phyloP scores from a whole-genome alignment of 2,329 filamentous ascomycete genomes.

The Diplodia intermedia region DNA sequence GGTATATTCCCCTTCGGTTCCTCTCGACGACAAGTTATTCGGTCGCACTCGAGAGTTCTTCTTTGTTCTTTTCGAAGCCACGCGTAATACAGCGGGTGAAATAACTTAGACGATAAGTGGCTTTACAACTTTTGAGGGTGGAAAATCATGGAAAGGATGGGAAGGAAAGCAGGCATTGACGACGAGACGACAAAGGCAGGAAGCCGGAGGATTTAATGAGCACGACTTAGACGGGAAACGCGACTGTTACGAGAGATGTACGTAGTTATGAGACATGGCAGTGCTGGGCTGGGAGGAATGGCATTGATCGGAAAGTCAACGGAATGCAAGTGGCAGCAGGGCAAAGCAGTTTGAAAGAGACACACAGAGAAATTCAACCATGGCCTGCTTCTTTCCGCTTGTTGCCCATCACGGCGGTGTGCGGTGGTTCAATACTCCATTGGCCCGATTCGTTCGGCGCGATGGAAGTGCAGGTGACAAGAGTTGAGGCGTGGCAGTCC shows the following conservation, averaged over 20 bases:
- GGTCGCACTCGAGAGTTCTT: constrained; percentile 8
- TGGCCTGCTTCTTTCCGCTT: neutral
- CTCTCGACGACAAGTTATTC: neutral
- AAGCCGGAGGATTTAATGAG: constrained; percentile 14
- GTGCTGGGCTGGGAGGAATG: neutral
- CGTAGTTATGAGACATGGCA: constrained; percentile 7
- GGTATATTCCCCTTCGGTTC: constrained; percentile 10
- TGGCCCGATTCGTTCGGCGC: constrained; percentile 8
- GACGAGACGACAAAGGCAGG: constrained; percentile 19
- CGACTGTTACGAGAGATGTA: constrained; percentile 2
- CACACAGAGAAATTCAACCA: neutral
- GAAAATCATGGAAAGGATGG: neutral
- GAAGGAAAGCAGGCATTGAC: constrained; percentile 14
- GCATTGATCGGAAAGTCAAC: neutral
- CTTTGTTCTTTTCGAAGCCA: constrained; percentile 3
- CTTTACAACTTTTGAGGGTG: neutral
- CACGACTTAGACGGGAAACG: constrained; percentile 12
- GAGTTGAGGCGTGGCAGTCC: neutral
- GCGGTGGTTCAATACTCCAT: neutral
- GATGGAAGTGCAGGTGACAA: neutral
- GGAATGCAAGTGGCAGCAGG: neutral
- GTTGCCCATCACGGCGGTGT: neutral
- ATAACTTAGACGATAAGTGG: constrained; percentile 3
- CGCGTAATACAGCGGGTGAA: constrained; percentile 19
- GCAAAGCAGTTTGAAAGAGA: neutral